Evolutionary conservation across 208 protist genomes (phyloP).

Genomic region (Trichomonas vaginalis): DNA sequence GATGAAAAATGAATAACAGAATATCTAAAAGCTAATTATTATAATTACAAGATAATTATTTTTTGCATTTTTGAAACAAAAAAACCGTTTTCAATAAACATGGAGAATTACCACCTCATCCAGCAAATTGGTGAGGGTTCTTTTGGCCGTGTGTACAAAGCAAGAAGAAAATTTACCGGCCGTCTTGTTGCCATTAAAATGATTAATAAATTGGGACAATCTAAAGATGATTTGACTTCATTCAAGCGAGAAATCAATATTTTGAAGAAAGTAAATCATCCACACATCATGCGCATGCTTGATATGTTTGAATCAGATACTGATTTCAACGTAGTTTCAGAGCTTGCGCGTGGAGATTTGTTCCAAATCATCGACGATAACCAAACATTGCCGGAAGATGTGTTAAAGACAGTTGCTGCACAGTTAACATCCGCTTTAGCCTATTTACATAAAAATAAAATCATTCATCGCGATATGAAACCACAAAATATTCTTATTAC

Average conservation of each 20-base stretch:
- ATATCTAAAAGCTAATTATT: too few relatives aligned
- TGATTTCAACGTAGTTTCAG: slow-evolving; percentile 67
- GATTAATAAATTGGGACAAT: slow-evolving; percentile 77
- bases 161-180: slow-evolving; percentile 13
- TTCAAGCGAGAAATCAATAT: slow-evolving; percentile 13
- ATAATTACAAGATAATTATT: too few relatives aligned
- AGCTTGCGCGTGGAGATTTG: slow-evolving; percentile 45
- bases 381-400: slow-evolving; percentile 46
- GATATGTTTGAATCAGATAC: slow-evolving; percentile 78
- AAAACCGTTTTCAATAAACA: background rate
- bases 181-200: slow-evolving; percentile 83
- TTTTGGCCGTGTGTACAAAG: slow-evolving; percentile 84
- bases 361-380: slow-evolving; percentile 53
- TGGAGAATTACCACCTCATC: background rate
- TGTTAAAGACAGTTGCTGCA: slow-evolving; percentile 69
- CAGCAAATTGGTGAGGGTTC: slow-evolving; percentile 74
- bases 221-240: slow-evolving; percentile 49
- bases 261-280: slow-evolving; percentile 63
- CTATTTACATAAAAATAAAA: slow-evolving; percentile 80
- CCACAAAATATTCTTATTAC: slow-evolving; percentile 79
- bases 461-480: slow-evolving; percentile 78
- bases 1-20: too few relatives aligned
- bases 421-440: slow-evolving; percentile 76
- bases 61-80: too few relatives aligned
- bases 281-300: slow-evolving; percentile 81